Evolutionary conservation across 371 early-diverging fungal species (phyloP).

Genomic region (Zopfochytrium polystomum): DNA sequence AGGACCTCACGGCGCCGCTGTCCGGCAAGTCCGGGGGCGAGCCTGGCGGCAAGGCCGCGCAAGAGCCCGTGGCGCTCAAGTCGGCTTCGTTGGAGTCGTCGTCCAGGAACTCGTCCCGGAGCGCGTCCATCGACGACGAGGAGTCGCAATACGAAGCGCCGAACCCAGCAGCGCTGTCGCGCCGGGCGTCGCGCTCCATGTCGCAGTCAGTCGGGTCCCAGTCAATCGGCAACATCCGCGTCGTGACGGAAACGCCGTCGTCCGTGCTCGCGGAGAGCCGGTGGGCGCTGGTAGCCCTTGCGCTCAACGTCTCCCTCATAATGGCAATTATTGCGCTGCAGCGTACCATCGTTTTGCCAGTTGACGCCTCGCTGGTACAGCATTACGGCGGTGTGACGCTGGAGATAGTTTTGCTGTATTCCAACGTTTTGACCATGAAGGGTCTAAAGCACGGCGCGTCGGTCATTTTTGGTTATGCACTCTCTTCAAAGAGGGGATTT

Average conservation of each 20-base stretch:
- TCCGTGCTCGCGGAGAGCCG: conserved; percentile 13
- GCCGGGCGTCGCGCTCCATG: too few species aligned
- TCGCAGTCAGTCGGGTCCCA: too few species aligned
- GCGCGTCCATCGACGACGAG: too few species aligned
- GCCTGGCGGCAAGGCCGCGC: too few species aligned
- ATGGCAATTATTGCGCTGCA: background rate
- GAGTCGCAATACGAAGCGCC: too few species aligned
- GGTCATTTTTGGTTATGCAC: conserved; percentile 6
- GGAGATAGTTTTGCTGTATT: conserved; percentile 26
- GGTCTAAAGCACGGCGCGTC: conserved; percentile 20
- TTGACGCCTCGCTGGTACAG: conserved; percentile 2
- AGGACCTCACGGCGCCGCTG: too few species aligned
- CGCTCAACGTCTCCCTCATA: conserved; percentile 14
- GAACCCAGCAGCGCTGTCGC: too few species aligned
- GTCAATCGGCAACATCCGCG: background rate
- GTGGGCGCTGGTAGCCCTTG: conserved; percentile 7
- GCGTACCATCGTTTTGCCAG: conserved; percentile 6
- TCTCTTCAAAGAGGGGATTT: conserved; percentile 21
- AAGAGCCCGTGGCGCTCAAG: too few species aligned
- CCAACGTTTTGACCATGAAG: conserved; percentile 24
- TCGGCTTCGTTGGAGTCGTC: too few species aligned
- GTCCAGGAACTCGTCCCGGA: too few species aligned
- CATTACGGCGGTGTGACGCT: conserved; percentile 20
- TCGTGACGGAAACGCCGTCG: conserved; percentile 9
- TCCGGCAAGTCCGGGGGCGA: too few species aligned